Conservation (phyloP, 768 basidiomycete species). For the Lactifluus hygrophoroides region DNA sequence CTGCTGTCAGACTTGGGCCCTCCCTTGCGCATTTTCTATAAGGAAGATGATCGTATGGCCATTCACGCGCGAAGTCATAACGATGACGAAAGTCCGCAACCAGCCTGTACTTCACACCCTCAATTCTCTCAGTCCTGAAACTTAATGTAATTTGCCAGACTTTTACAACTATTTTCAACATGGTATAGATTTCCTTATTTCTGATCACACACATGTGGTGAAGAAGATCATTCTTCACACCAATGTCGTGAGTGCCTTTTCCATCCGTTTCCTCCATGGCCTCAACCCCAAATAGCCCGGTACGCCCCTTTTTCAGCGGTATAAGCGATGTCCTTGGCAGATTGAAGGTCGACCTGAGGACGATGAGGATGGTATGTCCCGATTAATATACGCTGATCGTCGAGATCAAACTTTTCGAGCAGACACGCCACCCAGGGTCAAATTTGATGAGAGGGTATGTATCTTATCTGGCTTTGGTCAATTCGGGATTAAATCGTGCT, state of each 20-base stretch:
- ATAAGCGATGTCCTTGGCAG: slow-evolving; percentile 89
- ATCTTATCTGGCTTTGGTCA: background rate
- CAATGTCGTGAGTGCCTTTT: slow-evolving; percentile 55
- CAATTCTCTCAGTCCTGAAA: background rate
- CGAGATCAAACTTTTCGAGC: background rate
- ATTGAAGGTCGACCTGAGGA: slow-evolving; percentile 74
- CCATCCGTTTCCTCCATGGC: background rate
- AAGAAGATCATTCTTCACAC: slow-evolving; percentile 83
- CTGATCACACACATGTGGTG: slow-evolving; percentile 59
- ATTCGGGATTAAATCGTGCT: background rate
- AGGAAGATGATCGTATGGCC: slow-evolving; percentile 83
- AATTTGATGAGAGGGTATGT: slow-evolving; percentile 59
- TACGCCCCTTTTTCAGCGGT: slow-evolving; percentile 80
- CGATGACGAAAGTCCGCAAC: slow-evolving; percentile 41
- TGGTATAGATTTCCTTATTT: slow-evolving; percentile 81
- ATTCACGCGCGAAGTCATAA: slow-evolving; percentile 52
- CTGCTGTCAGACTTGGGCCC: slow-evolving; percentile 70
- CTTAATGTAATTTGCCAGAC: slow-evolving; percentile 37
- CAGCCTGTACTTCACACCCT: slow-evolving; percentile 35
- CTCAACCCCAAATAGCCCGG: slow-evolving; percentile 50
- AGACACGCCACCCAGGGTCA: slow-evolving; percentile 72
- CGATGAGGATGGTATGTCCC: slow-evolving; percentile 62
- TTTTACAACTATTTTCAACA: slow-evolving; percentile 93
- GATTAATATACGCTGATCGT: background rate
- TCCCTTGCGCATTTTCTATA: slow-evolving; percentile 70